Evolutionary conservation across 306 rosid species (phyloP), one percentile per base, ranked within the genome.

Genomic region (Pueraria montana): DNA sequence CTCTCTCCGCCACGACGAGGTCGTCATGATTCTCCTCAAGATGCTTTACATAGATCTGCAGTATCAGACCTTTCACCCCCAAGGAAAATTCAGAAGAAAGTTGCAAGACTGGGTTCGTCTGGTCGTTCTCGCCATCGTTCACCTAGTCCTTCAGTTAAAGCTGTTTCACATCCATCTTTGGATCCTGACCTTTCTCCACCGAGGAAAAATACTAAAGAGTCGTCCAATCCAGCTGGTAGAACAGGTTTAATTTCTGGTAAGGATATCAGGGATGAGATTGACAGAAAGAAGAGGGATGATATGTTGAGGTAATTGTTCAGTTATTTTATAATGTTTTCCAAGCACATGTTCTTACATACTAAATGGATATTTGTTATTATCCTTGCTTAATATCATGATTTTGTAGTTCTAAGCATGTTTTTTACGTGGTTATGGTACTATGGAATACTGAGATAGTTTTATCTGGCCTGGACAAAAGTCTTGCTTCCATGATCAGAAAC

Each of bases 201-300:
- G 8, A 84, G 98, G 88, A 89, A 87, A 83, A 89, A 83, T 46
- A 68, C 63, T 26, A 90, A 88, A 82, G 87, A 85, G 36, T 26
- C 17, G 4, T 71, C 92, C 26, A 71, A 63, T 78, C 80, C 88
- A 12, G 74, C 58, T 71, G 73, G 18, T 21, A 95, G 86, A 85
- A 92, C 93, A 45, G 98, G 98, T 68, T 80, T 96, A 83, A 81
- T 92, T 40, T 86, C 98, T 84, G 97, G 97, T 50, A 78, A 72
- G 86, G 98, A 93, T 36, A 90, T 92, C 30, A 90, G 91, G 59
- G 91, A 93, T 53, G 99, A 94, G 85, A 90, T 92, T 81, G 84
- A 89, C 52, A 90, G 78, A 86, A 91, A 86, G 16, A 92, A 88
- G 90, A 88, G 86, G 80, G 91, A 88, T 46, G 96, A 92, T 75